phyloP scores from a whole-genome alignment of 148 eudicot genomes.

The Silene latifolia region DNA sequence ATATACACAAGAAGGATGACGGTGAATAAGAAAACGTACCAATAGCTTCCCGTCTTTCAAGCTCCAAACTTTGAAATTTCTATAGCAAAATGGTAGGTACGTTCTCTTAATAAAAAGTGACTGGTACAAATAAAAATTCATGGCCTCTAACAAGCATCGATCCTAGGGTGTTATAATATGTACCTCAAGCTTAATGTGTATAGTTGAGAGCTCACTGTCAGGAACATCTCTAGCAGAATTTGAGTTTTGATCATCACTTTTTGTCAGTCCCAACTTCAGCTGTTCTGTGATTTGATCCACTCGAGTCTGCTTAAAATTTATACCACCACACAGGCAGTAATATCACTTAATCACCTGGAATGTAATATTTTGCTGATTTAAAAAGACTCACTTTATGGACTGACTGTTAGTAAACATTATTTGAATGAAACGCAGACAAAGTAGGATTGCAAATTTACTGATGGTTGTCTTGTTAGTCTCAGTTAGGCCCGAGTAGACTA shows the following conservation, averaged over 20 bases:
- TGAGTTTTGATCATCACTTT: constrained; percentile 35
- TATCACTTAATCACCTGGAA: constrained; percentile 63
- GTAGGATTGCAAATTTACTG: background rate
- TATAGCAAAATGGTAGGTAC: constrained; percentile 18
- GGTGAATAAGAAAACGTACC: constrained; percentile 39
- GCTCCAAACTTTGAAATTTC: constrained; percentile 62
- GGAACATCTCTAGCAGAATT: constrained; percentile 25
- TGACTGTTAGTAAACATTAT: background rate
- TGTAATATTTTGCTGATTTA: constrained; percentile 5
- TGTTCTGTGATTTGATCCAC: constrained; percentile 77
- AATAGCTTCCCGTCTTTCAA: constrained; percentile 82
- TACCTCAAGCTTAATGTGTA: constrained; percentile 43
- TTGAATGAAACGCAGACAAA: background rate
- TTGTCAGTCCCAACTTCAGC: constrained; percentile 44
- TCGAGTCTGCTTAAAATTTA: constrained; percentile 86
- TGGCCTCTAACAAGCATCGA: background rate
- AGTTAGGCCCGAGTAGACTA: background rate
- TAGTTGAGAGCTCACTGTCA: constrained; percentile 31
- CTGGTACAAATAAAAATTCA: background rate
- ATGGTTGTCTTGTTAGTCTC: background rate
- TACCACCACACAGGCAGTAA: constrained; percentile 63
- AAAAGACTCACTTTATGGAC: background rate
- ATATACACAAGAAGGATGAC: background rate
- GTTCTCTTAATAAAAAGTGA: constrained; percentile 10
- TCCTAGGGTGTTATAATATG: background rate